Evolutionary conservation across 202 grass and related monocot species (phyloP).

Genomic region (Cymbopogon flexuosus): DNA sequence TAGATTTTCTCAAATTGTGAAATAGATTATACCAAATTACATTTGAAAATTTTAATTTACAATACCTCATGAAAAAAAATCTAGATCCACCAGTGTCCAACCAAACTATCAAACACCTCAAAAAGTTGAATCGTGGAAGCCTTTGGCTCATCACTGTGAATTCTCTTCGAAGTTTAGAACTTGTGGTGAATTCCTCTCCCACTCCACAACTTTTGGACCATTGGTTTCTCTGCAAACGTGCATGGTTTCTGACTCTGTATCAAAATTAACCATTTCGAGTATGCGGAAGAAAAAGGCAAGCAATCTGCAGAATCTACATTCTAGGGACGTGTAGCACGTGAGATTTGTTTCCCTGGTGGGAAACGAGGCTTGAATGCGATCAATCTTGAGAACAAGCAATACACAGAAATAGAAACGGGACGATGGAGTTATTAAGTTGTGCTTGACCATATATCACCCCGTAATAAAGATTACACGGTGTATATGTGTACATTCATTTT

Average conservation of each 20-base stretch:
- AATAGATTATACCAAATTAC: no score
- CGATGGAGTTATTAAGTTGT: neutral
- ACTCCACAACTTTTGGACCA: neutral
- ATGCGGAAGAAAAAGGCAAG: neutral
- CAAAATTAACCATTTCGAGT: neutral
- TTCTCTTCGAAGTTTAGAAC: neutral
- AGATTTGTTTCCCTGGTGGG: neutral
- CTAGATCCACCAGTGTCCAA: no score
- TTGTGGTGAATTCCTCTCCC: neutral
- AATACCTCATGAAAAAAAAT: no score
- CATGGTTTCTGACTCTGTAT: neutral
- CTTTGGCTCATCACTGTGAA: neutral
- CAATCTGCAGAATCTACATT: conserved; percentile 1
- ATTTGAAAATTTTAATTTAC: no score
- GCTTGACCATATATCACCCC: neutral
- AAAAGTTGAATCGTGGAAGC: no score
- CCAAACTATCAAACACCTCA: no score
- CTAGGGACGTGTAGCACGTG: conserved; percentile 24
- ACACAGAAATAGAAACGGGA: neutral
- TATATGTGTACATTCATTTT: neutral
- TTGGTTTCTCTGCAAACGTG: neutral
- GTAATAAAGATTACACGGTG: neutral
- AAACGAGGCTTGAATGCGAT: neutral
- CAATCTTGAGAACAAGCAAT: neutral
- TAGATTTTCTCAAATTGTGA: no score